Evolutionary conservation across 2,329 filamentous ascomycete species (phyloP), one percentile per base, ranked within the genome.

Genomic region (Fusarium algeriense): DNA sequence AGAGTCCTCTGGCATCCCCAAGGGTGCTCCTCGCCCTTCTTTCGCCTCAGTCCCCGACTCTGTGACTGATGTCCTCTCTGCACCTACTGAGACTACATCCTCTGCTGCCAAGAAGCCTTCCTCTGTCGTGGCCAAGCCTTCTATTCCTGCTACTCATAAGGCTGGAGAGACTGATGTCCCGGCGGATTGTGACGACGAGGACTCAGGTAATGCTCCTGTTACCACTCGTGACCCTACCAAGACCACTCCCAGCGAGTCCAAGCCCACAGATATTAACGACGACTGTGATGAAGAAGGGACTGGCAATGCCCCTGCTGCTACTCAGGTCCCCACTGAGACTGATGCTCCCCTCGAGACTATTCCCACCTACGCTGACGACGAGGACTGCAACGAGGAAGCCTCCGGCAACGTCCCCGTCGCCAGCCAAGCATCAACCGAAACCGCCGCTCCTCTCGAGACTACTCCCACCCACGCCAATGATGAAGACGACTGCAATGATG

Each of bases 1-100:
- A n/a, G 35, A 60, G 28, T 38, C 67, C n/a, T 34, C 40, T 37
- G 28, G 28, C 26, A 14, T 70, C 37, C 63, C 70, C 32, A 48
- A 49, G 8, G 70, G 23, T 20, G 65, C 74, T 17, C 74, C 74
- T 6, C 73, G 67, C 32, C 74, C 74, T 54, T 69, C 74, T 11
- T 63, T 74, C 20, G 58, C 61, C 26, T 55, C 65, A 5, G 59
- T 70, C 30, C 61, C 73, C 7, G 35, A n/a, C 17, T 53, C 49
- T 8, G 71, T 72, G n/a, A 63, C 66, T 20, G 53, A 74, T 35
- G 41, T 71, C 46, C 66, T 73, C 7, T 46, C 63, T n/a, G 23
- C 17, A 13, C 68, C 73, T 7, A 53, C 63, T 10, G 14, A 62
- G 23, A 41, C 10, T 20, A 10, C 23, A 10, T 62, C 57, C 2